These are phyloP conservation scores for Penicillium herquei DNA, from an alignment of 495 filamentous ascomycete species.

Conservation along the genomic window DNA sequence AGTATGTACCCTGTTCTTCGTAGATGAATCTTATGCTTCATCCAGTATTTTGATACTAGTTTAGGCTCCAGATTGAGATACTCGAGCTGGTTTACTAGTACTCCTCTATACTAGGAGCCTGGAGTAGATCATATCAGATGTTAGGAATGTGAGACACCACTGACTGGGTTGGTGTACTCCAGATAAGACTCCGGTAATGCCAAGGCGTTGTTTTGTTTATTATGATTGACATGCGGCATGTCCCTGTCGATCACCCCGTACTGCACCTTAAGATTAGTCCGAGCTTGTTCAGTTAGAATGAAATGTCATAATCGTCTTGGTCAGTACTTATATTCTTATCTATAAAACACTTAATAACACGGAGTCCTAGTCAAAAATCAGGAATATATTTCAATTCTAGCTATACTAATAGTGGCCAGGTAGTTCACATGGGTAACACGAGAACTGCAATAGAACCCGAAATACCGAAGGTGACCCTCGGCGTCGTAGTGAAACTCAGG, in stretches of 20 bases:
- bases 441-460: background rate
- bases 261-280: slow-evolving; percentile 8
- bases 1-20: background rate
- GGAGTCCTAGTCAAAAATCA: too few species aligned
- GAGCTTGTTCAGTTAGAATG: background rate
- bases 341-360: too few species aligned
- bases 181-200: background rate
- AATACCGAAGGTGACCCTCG: background rate
- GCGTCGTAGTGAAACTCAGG: too few species aligned
- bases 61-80: too few species aligned
- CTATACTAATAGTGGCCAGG: too few species aligned
- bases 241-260: slow-evolving; percentile 27
- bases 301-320: background rate
- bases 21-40: background rate
- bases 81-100: too few species aligned
- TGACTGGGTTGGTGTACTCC: background rate
- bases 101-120: too few species aligned
- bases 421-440: background rate
- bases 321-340: background rate
- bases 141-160: background rate
- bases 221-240: slow-evolving; percentile 12
- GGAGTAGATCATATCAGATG: too few species aligned
- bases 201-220: slow-evolving; percentile 11
- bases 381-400: background rate
- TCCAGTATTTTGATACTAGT: too few species aligned